Percentiles rank a stretch among this genome's conserved stretches.
phyloP scores from a whole-genome alignment of 768 basidiomycete species.

The Thelephora ganbajun region DNA sequence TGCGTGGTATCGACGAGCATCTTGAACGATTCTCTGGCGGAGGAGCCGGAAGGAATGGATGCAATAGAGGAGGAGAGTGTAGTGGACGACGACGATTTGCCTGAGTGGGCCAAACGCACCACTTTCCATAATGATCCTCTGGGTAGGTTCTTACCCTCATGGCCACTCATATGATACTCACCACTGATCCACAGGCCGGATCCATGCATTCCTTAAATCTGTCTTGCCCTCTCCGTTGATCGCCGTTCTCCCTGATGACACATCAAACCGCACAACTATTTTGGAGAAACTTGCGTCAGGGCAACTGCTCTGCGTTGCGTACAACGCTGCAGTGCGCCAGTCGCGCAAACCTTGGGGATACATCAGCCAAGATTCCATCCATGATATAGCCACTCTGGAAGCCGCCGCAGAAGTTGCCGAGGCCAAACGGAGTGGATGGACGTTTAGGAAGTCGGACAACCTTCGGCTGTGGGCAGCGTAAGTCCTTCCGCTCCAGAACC shows the following conservation, averaged over 20 bases:
- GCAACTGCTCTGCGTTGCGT: slow-evolving; percentile 65
- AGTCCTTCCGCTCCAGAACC: slow-evolving; percentile 16
- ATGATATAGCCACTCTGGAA: slow-evolving; percentile 64
- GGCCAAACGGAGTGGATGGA: slow-evolving; percentile 48
- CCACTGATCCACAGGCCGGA: slow-evolving; percentile 33
- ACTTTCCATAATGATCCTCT: slow-evolving; percentile 41
- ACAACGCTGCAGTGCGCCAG: slow-evolving; percentile 68
- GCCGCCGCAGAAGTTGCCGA: slow-evolving; percentile 23
- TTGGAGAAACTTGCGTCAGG: slow-evolving; percentile 55
- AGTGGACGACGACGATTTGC: slow-evolving; percentile 59
- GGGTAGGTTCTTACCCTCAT: slow-evolving; percentile 26
- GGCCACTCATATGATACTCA: background rate
- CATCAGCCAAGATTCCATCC: slow-evolving; percentile 62
- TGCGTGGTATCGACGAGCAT: slow-evolving; percentile 50
- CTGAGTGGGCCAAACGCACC: slow-evolving; percentile 60
- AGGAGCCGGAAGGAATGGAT: slow-evolving; percentile 47
- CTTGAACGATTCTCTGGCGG: slow-evolving; percentile 35
- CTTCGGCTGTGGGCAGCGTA: slow-evolving; percentile 76
- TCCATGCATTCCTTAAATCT: slow-evolving; percentile 41
- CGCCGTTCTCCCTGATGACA: slow-evolving; percentile 20
- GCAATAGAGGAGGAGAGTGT: slow-evolving; percentile 32
- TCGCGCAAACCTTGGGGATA: slow-evolving; percentile 84
- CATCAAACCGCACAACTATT: slow-evolving; percentile 24
- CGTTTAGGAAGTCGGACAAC: slow-evolving; percentile 79
- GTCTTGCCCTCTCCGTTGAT: slow-evolving; percentile 50